A percentile compares a stretch with the other conserved stretches of the same genome.
These are phyloP conservation scores for Pseudozyma flocculosa DNA, from an alignment of 1,284 basidiomycete genomes.

Conservation along the genomic window DNA sequence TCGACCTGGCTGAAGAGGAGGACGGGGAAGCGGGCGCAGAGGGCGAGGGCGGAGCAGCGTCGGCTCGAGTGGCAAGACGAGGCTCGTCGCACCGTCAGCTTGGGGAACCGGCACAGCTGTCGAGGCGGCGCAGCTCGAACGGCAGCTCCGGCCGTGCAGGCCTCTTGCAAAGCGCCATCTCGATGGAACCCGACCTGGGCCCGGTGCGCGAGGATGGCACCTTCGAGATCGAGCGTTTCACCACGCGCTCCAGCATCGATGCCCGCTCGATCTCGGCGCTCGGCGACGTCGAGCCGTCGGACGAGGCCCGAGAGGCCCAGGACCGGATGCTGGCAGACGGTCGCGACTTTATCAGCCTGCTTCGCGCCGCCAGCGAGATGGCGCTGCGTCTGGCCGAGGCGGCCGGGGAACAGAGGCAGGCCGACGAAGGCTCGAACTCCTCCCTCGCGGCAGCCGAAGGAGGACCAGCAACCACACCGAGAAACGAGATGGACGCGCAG, in stretches of 20 bases:
- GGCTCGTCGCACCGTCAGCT: conserved; percentile 5
- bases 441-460: no score
- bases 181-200: conserved; percentile 17
- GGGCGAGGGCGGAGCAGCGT: conserved; percentile 3
- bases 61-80: not conserved
- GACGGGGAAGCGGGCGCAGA: no score
- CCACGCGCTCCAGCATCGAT: conserved; percentile 23
- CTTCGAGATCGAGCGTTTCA: conserved; percentile 15
- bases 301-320: not conserved
- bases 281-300: conserved; percentile 1
- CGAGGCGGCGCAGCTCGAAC: conserved; percentile 22
- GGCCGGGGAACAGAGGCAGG: no score
- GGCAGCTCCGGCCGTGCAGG: conserved; percentile 14
- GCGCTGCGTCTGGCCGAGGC: conserved; percentile 1
- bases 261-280: conserved; percentile 14
- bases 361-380: conserved; percentile 6
- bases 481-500: not conserved
- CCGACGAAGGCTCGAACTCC: no score
- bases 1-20: conserved; percentile 37
- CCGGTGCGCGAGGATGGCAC: conserved; percentile 34
- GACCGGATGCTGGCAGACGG: conserved; percentile 3
- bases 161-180: conserved; percentile 2
- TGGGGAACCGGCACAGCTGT: not conserved
- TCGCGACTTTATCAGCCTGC: conserved; percentile 21
- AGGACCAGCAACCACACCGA: not conserved